Evolutionary conservation across 192 early-diverging fungal species (phyloP).

Genomic region (Backusella tarrabulga): DNA sequence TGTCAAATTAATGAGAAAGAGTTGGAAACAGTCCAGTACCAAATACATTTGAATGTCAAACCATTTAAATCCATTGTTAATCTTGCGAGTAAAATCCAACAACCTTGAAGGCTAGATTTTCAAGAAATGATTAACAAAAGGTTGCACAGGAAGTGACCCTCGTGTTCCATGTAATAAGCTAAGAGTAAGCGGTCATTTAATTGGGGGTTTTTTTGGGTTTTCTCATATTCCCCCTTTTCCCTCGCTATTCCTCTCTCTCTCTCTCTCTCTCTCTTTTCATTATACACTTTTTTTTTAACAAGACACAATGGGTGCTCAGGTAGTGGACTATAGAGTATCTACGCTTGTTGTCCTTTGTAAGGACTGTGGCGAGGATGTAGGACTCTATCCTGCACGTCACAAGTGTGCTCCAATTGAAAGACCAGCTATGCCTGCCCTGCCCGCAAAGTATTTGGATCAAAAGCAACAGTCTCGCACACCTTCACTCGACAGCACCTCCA

Average conservation of each 20-base stretch:
- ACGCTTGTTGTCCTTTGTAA: slow-evolving; percentile 56
- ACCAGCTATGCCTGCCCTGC: slow-evolving; percentile 20
- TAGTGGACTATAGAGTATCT: slow-evolving; percentile 58
- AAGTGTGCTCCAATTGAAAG: slow-evolving; percentile 36
- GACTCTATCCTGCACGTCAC: slow-evolving; percentile 57
- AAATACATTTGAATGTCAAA: no score
- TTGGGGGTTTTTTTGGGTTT: background rate
- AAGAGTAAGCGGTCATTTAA: background rate
- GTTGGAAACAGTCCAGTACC: background rate
- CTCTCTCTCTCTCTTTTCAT: background rate
- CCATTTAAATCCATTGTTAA: no score
- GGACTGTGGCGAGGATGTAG: slow-evolving; percentile 61
- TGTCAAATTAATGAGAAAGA: background rate
- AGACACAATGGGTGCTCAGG: slow-evolving; percentile 30
- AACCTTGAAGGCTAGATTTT: background rate
- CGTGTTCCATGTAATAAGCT: slow-evolving; percentile 6
- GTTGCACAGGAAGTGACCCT: background rate
- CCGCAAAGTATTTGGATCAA: slow-evolving; percentile 6
- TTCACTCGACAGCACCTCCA: background rate
- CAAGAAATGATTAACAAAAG: background rate
- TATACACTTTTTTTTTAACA: background rate
- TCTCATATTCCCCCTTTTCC: background rate
- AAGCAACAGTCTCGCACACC: background rate
- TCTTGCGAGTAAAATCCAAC: background rate
- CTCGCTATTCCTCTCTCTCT: background rate